Evolutionary conservation across 805 yeast species (phyloP), one percentile per base, ranked within the genome.

Genomic region (Candida parachauliodes): DNA sequence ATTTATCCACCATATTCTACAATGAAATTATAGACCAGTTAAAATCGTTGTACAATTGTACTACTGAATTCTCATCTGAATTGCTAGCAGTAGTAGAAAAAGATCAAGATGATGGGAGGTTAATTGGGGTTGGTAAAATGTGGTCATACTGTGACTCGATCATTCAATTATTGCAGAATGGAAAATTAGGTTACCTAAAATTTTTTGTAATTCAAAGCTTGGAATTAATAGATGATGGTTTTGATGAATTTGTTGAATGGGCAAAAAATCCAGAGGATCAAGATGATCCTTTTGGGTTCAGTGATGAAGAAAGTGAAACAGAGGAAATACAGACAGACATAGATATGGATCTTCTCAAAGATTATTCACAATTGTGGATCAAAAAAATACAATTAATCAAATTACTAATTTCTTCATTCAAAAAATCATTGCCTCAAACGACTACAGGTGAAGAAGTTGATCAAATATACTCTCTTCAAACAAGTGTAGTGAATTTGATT

Each of bases 171-270:
- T 48, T 75, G 4, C 59, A 62, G 15, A 59, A 54, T 17, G 88
- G 88, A 0, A 72, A 76, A 34, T 44, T 77, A 12, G 83, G 79
- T 2, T 50, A 79, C 2, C 57, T 83, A 36, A 73, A 72, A 24
- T 47, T 48, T 21, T 72, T 70, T 37, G 58, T 83, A 3, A 65
- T 61, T 39, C 62, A 63, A 36, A 65, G 72, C 8, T 60, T 73
- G 18, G 45, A 52, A 2, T 52, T 83, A 77, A 0, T 45, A 11
- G 46, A 45, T 9, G 91, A 83, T 58, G 83, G 81, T 0, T 57
- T 74, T n/a, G 74, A 70, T 8, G 94, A 86, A 49, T 70, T 83
- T 35, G 76, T 67, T 15, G 86, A 77, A 41, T 85, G 91, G 86
- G 49, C 80, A 2, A 76, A 77, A 39, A 70, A 80, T 44, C 91